These are phyloP conservation scores for Hanseniaspora pseudoguilliermondii DNA, from an alignment of 805 yeast species.

Conservation along the genomic window DNA sequence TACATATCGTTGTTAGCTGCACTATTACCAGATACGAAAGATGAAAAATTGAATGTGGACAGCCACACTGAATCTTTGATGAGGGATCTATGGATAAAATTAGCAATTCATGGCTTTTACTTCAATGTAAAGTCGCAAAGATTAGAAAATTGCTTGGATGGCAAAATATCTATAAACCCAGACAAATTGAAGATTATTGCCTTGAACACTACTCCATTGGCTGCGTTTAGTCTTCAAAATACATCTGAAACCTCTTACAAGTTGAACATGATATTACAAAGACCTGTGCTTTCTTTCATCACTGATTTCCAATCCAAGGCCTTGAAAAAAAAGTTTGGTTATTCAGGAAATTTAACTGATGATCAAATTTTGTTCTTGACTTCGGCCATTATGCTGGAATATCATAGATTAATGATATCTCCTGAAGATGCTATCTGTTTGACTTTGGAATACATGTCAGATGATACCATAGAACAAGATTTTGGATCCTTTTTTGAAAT, in stretches of 20 bases:
- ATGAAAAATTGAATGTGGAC: constrained; percentile 16
- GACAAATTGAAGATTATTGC: constrained; percentile 58
- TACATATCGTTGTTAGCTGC: constrained; percentile 64
- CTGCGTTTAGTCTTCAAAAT: constrained; percentile 65
- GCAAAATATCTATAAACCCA: constrained; percentile 13
- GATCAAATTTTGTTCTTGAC: constrained; percentile 80
- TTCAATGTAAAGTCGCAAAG: constrained; percentile 36
- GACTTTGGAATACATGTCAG: constrained; percentile 68
- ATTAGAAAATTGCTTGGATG: constrained; percentile 16
- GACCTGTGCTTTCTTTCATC: constrained; percentile 3
- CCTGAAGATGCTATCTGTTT: constrained; percentile 60
- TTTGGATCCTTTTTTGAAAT: constrained; percentile 56
- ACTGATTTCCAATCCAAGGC: background rate
- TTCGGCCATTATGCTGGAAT: constrained; percentile 67
- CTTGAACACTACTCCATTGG: constrained; percentile 73
- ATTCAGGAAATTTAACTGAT: constrained; percentile 21
- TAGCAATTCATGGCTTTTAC: constrained; percentile 84
- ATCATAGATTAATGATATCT: constrained; percentile 50
- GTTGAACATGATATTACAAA: constrained; percentile 71
- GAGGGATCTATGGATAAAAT: constrained; percentile 86
- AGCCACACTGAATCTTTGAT: constrained; percentile 31
- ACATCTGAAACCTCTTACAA: constrained; percentile 87
- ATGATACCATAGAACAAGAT: constrained; percentile 63
- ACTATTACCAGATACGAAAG: constrained; percentile 48
- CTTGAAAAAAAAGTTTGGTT: background rate